Percentiles rank a stretch among this genome's conserved stretches.
Conservation (phyloP, 2,329 filamentous ascomycete genomes). For the Fusarium newnesense region DNA sequence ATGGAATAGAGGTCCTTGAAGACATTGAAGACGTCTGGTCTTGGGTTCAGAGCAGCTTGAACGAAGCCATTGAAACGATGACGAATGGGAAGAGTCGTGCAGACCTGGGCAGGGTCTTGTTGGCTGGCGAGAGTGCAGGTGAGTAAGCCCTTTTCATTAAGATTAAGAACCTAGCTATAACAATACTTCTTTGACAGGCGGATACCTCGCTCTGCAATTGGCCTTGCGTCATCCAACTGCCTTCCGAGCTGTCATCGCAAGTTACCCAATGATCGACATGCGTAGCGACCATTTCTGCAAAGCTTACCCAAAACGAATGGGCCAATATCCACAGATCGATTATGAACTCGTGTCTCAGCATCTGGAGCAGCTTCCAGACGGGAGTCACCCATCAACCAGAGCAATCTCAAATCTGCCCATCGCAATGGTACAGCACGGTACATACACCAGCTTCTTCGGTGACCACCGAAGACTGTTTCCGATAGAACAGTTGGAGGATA, state of each 20-base stretch:
- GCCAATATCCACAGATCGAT: not conserved
- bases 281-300: not conserved
- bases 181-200: no score
- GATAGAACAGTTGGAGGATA: not conserved
- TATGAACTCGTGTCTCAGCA: not conserved
- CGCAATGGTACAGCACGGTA: not conserved
- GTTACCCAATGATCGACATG: not conserved
- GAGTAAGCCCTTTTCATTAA: accelerated
- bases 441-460: not conserved
- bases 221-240: not conserved
- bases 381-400: not conserved
- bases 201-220: not conserved
- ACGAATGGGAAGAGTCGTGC: not conserved
- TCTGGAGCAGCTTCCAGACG: not conserved
- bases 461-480: not conserved
- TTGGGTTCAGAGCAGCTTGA: not conserved
- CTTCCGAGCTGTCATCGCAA: not conserved
- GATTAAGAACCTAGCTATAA: no score
- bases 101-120: accelerated
- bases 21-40: not conserved
- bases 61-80: accelerated
- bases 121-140: not conserved
- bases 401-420: not conserved
- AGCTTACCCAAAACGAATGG: not conserved
- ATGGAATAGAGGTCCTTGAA: accelerated